These are phyloP conservation scores for Daedaleopsis nitida DNA, from an alignment of 768 basidiomycete genomes.

Conservation along the genomic window DNA sequence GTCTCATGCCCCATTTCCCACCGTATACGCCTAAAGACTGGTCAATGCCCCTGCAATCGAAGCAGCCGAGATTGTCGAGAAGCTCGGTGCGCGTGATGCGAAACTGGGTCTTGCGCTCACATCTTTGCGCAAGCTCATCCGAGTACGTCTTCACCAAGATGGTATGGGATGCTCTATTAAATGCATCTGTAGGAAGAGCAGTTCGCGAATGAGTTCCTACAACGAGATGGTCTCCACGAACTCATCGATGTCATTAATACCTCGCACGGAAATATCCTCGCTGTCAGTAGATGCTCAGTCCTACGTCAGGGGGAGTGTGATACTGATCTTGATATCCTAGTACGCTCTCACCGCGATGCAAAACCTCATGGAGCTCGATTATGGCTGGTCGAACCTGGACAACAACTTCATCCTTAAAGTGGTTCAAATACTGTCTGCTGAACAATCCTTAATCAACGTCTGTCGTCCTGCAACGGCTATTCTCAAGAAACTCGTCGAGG, in stretches of 20 bases:
- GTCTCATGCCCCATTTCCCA: background rate
- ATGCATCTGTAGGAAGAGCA: constrained; percentile 65
- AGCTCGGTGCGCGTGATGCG: constrained; percentile 61
- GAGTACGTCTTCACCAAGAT: constrained; percentile 44
- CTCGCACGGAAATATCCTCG: constrained; percentile 81
- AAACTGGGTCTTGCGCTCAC: constrained; percentile 71
- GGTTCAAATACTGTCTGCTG: constrained; percentile 76
- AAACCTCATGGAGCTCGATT: constrained; percentile 84
- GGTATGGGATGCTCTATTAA: background rate
- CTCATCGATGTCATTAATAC: constrained; percentile 69
- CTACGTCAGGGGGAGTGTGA: background rate
- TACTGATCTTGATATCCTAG: constrained; percentile 37
- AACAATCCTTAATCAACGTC: constrained; percentile 81
- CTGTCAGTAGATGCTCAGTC: constrained; percentile 47
- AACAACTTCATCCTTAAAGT: constrained; percentile 74
- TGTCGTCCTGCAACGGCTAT: constrained; percentile 91
- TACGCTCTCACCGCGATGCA: constrained; percentile 87
- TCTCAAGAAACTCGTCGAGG: constrained; percentile 86
- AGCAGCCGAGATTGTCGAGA: constrained; percentile 74
- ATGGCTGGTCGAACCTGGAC: constrained; percentile 79
- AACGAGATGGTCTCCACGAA: constrained; percentile 67
- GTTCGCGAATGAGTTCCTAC: constrained; percentile 79
- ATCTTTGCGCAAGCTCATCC: constrained; percentile 77
- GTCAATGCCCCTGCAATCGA: constrained; percentile 81
- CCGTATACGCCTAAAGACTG: constrained; percentile 46